Conservation (phyloP, 1,139 yeast genomes). For the Taphrina flavorubra region DNA sequence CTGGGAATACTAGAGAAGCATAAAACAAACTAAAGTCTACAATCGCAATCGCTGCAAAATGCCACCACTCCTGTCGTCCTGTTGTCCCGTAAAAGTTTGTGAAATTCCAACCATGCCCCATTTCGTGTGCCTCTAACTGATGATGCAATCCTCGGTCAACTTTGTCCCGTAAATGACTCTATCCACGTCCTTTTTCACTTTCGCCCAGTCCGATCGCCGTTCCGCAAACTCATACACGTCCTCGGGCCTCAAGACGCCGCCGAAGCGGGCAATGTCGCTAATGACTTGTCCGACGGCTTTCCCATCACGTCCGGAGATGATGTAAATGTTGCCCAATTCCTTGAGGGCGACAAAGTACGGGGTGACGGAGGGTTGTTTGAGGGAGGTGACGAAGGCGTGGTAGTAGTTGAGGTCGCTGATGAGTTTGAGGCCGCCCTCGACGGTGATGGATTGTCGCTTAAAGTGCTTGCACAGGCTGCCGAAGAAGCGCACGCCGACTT, state of each 20-base stretch:
- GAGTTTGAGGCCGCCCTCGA: slow-evolving; percentile 79
- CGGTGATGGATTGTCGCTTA: slow-evolving; percentile 71
- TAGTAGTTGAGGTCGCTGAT: slow-evolving; percentile 66
- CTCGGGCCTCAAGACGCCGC: slow-evolving; percentile 89
- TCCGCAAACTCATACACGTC: slow-evolving; percentile 92
- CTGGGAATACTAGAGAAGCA: too few species aligned
- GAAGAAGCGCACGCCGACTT: slow-evolving; percentile 86
- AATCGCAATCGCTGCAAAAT: too few species aligned
- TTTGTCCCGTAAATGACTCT: slow-evolving; percentile 83
- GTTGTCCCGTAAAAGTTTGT: too few species aligned
- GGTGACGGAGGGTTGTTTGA: slow-evolving; percentile 70
- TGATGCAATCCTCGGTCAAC: slow-evolving; percentile 30
- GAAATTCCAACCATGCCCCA: too few species aligned
- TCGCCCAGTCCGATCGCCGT: slow-evolving; percentile 83
- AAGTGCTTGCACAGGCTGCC: slow-evolving; percentile 75
- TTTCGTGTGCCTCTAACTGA: neutral
- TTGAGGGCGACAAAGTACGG: slow-evolving; percentile 83
- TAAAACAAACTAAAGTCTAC: too few species aligned
- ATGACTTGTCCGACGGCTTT: slow-evolving; percentile 84
- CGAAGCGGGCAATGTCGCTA: slow-evolving; percentile 81
- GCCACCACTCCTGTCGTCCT: too few species aligned
- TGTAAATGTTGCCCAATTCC: slow-evolving; percentile 79
- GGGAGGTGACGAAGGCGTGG: slow-evolving; percentile 69
- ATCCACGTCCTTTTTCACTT: slow-evolving; percentile 79
- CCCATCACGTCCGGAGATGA: slow-evolving; percentile 76